Evolutionary conservation across 306 rosid species (phyloP).

Genomic region (Quercus cerris): DNA sequence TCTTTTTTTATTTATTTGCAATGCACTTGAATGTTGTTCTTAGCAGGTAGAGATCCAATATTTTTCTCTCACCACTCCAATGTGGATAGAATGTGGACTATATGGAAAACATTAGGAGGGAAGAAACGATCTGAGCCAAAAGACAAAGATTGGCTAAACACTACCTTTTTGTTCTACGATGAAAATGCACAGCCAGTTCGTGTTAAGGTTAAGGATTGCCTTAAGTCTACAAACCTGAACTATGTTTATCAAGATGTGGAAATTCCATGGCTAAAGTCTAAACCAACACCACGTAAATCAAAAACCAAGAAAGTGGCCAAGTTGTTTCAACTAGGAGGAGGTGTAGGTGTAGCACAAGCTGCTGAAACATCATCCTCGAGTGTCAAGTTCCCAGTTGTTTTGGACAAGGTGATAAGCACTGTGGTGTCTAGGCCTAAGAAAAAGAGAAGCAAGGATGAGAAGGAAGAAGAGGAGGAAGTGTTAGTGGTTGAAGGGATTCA

Average conservation of each 20-base stretch:
- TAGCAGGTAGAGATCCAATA: conserved; percentile 64
- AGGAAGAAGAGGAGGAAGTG: neutral
- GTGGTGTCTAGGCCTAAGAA: conserved; percentile 54
- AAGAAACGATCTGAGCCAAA: conserved; percentile 31
- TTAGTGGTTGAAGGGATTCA: conserved; percentile 35
- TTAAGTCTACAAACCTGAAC: conserved; percentile 47
- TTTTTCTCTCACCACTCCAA: conserved; percentile 68
- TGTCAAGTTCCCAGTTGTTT: conserved; percentile 32
- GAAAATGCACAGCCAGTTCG: conserved; percentile 59
- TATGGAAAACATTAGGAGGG: conserved; percentile 66
- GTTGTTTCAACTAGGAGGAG: conserved; percentile 17
- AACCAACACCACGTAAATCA: conserved; percentile 37
- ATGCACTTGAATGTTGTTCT: too few species aligned
- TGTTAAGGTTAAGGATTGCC: conserved; percentile 62
- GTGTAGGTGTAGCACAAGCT: conserved; percentile 36
- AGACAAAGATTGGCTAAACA: conserved; percentile 55
- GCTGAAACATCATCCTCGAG: conserved; percentile 32
- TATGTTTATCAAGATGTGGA: conserved; percentile 66
- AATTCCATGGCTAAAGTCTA: conserved; percentile 51
- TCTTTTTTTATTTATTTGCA: too few species aligned
- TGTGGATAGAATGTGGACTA: conserved; percentile 61
- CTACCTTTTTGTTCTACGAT: conserved; percentile 67
- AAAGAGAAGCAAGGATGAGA: neutral
- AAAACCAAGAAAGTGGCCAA: conserved; percentile 10
- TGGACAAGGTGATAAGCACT: conserved; percentile 35